These are phyloP conservation scores for Daldinia loculata DNA, from an alignment of 495 filamentous ascomycete genomes.

Conservation along the genomic window DNA sequence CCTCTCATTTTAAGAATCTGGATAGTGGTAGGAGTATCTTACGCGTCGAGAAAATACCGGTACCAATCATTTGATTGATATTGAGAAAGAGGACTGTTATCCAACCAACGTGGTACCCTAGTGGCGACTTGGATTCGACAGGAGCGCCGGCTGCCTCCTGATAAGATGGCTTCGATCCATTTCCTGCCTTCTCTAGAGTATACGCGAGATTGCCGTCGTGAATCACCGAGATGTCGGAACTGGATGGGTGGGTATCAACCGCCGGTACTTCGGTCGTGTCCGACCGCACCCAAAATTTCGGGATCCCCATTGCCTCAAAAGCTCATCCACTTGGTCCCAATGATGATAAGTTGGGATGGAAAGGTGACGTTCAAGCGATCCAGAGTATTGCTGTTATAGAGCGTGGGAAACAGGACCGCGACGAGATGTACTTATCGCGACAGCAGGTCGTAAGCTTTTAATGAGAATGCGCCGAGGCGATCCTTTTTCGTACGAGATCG, in stretches of 20 bases:
- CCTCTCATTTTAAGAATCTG: background rate
- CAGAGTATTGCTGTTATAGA: background rate
- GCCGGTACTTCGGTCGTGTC: conserved; percentile 18
- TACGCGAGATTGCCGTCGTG: conserved; percentile 59
- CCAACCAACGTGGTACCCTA: conserved; percentile 67
- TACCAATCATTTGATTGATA: conserved; percentile 72
- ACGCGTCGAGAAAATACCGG: conserved; percentile 73
- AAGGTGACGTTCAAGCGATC: background rate
- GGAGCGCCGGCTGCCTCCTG: conserved; percentile 72
- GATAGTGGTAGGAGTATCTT: conserved; percentile 24
- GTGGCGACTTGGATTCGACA: conserved; percentile 64
- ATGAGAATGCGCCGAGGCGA: conserved; percentile 6
- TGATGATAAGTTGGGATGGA: background rate
- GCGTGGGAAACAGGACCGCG: background rate
- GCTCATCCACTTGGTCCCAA: background rate
- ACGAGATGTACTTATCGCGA: background rate
- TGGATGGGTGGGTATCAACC: conserved; percentile 15
- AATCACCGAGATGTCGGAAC: conserved; percentile 37
- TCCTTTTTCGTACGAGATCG: conserved; percentile 12
- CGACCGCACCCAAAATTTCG: conserved; percentile 29
- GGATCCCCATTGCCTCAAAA: conserved; percentile 19
- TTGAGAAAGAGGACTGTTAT: conserved; percentile 69
- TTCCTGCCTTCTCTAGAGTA: conserved; percentile 62
- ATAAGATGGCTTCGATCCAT: conserved; percentile 63
- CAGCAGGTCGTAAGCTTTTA: conserved; percentile 5